Evolutionary conservation across 345 rosid genomes (phyloP).

Genomic region (Sonneratia caseolaris): DNA sequence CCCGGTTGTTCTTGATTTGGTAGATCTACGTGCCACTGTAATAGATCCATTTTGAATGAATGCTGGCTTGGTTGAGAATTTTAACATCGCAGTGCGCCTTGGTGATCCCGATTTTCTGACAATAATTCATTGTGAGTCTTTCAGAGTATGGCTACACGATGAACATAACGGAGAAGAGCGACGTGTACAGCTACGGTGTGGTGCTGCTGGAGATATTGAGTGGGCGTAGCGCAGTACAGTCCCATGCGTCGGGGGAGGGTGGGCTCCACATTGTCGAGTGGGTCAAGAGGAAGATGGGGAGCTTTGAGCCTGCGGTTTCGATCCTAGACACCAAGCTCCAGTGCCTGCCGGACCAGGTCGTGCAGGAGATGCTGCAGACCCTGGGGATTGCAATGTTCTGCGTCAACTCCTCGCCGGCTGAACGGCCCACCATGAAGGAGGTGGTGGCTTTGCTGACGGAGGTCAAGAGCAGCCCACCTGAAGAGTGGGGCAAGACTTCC

Average conservation of each 20-base stretch:
- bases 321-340: slow-evolving; percentile 75
- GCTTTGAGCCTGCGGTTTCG: slow-evolving; percentile 69
- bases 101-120: neutral
- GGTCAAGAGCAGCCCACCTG: slow-evolving; percentile 79
- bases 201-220: slow-evolving; percentile 84
- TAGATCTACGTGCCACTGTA: too few relatives aligned
- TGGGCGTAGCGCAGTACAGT: slow-evolving; percentile 70
- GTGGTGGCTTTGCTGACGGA: slow-evolving; percentile 83
- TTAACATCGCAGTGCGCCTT: too few relatives aligned
- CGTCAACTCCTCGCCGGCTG: slow-evolving; percentile 76
- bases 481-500: slow-evolving; percentile 86
- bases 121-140: neutral
- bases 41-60: too few relatives aligned
- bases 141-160: slow-evolving; percentile 90
- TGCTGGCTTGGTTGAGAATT: too few relatives aligned
- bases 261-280: slow-evolving; percentile 90
- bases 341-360: slow-evolving; percentile 77
- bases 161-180: slow-evolving; percentile 96
- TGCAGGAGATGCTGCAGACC: slow-evolving; percentile 94
- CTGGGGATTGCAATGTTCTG: slow-evolving; percentile 93
- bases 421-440: slow-evolving; percentile 92
- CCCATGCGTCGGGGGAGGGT: slow-evolving; percentile 40
- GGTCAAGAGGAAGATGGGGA: slow-evolving; percentile 95
- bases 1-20: neutral
- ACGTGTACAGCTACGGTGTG: slow-evolving; percentile 86